Evolutionary conservation across 495 filamentous ascomycete species (phyloP).

Genomic region (Penicillium flavigenum): DNA sequence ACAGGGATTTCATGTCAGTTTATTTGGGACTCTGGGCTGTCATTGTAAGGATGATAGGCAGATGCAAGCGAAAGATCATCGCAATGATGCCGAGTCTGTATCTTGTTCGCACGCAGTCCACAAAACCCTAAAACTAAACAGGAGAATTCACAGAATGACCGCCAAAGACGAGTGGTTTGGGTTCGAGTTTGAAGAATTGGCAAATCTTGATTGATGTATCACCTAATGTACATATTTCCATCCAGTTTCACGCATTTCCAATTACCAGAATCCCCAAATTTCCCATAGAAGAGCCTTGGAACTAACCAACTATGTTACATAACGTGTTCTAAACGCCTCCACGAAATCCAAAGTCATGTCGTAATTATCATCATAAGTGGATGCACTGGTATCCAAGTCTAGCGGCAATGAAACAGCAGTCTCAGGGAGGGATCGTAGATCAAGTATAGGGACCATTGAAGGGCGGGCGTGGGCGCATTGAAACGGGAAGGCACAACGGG

Average conservation of each 20-base stretch:
- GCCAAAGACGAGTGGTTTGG: neutral
- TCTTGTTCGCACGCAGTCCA: neutral
- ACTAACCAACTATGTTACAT: constrained; percentile 11
- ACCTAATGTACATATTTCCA: neutral
- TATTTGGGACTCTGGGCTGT: neutral
- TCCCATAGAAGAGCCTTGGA: neutral
- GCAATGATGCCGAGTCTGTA: neutral
- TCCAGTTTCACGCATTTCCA: neutral
- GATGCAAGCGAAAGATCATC: neutral
- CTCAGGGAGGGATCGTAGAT: constrained; percentile 39
- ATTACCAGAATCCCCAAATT: neutral
- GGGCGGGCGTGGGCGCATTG: constrained; percentile 88
- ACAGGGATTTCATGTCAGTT: neutral
- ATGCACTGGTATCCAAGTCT: neutral
- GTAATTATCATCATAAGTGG: constrained; percentile 12
- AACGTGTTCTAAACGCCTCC: constrained; percentile 21
- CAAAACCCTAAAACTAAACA: no score
- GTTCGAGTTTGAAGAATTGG: neutral
- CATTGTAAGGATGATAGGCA: neutral
- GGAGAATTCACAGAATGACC: neutral
- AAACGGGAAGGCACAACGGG: constrained; percentile 78
- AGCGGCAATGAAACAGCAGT: neutral
- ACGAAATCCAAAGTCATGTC: constrained; percentile 11
- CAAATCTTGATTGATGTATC: neutral
- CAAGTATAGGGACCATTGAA: constrained; percentile 70